Evolutionary conservation across 1,139 yeast species (phyloP).

Genomic region (Entelexis sorbosivorans): DNA sequence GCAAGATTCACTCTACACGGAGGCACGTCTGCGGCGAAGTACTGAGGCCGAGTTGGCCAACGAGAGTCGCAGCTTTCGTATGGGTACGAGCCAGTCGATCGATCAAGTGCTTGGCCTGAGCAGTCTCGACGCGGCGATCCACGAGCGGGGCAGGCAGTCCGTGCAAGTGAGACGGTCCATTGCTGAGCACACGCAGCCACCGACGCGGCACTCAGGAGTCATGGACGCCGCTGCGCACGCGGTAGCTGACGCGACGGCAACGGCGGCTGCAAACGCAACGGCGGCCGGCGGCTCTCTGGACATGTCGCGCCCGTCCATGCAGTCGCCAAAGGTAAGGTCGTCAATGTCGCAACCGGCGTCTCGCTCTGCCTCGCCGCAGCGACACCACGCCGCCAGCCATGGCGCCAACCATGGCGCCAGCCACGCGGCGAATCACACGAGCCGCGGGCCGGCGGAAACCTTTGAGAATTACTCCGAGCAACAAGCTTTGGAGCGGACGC

Average conservation of each 20-base stretch:
- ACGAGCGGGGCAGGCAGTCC: slow-evolving; percentile 23
- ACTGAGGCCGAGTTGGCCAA: slow-evolving; percentile 70
- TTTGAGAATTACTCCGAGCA: slow-evolving; percentile 48
- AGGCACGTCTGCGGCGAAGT: slow-evolving; percentile 53
- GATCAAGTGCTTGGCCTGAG: slow-evolving; percentile 18
- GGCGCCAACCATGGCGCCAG: neutral
- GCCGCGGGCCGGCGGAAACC: neutral
- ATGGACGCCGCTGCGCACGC: neutral
- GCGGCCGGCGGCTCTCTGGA: neutral
- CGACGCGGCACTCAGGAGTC: neutral
- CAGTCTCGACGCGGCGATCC: slow-evolving; percentile 19
- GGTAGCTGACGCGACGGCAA: neutral
- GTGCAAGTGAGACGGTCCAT: slow-evolving; percentile 13
- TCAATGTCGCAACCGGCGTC: neutral
- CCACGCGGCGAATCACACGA: too few relatives aligned
- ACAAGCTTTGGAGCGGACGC: slow-evolving; percentile 67
- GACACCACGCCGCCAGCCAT: neutral
- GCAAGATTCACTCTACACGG: slow-evolving; percentile 50
- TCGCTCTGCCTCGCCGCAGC: slow-evolving; percentile 1
- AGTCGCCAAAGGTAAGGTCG: neutral
- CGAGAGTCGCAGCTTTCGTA: slow-evolving; percentile 15
- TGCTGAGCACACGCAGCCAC: slow-evolving; percentile 4
- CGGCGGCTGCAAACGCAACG: slow-evolving; percentile 1
- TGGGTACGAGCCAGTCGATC: slow-evolving; percentile 15
- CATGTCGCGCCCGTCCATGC: neutral